Conservation (phyloP, 176 grass and related monocot species). For the Oryza meridionalis region DNA sequence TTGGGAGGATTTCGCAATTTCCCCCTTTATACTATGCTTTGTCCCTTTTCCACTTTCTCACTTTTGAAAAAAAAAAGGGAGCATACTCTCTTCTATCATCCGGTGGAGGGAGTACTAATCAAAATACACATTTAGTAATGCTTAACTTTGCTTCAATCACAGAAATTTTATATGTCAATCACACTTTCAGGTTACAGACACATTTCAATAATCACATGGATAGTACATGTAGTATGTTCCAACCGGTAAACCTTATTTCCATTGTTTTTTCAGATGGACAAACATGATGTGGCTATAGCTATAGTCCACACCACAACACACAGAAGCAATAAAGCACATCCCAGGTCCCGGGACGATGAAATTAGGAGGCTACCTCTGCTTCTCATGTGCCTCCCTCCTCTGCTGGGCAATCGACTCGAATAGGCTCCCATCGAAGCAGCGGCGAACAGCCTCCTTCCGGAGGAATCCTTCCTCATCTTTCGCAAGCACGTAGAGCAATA, state of each 20-base stretch:
- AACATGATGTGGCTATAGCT: neutral
- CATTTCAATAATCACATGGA: neutral
- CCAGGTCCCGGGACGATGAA: neutral
- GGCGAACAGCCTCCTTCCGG: slow-evolving; percentile 53
- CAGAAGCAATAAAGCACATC: neutral
- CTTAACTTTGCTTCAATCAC: neutral
- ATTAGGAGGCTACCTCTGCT: neutral
- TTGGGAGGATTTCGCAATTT: too few relatives aligned
- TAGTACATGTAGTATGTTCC: neutral
- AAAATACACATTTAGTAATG: too few relatives aligned
- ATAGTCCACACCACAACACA: neutral
- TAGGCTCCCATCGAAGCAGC: slow-evolving; percentile 74
- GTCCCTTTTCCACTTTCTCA: too few relatives aligned
- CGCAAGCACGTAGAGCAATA: slow-evolving; percentile 63
- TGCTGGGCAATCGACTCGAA: slow-evolving; percentile 55
- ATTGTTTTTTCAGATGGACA: neutral
- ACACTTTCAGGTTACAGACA: neutral
- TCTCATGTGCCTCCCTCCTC: slow-evolving; percentile 11
- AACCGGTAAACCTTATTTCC: neutral
- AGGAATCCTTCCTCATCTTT: slow-evolving; percentile 75
- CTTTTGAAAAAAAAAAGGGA: too few relatives aligned
- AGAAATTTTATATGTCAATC: neutral
- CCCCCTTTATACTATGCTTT: too few relatives aligned
- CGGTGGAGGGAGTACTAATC: too few relatives aligned
- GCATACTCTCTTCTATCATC: too few relatives aligned